These are phyloP conservation scores for Pseudopediastrum boryanum DNA, from an alignment of 139 green algal genomes.

Conservation along the genomic window DNA sequence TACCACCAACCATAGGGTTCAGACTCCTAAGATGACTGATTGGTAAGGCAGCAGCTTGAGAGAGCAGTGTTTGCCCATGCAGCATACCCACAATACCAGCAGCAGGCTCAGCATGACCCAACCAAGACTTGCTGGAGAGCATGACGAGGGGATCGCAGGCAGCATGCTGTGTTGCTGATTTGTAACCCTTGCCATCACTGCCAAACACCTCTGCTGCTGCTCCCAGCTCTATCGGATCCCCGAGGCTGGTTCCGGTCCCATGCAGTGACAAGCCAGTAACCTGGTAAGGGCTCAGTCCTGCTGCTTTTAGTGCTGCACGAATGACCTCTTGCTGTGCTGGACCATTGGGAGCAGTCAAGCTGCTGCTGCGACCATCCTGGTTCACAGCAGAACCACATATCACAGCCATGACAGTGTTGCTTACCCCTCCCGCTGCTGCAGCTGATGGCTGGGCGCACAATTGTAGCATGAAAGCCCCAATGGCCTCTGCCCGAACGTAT, in stretches of 20 bases:
- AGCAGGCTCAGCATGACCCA: slow-evolving; percentile 78
- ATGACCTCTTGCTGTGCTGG: slow-evolving; percentile 87
- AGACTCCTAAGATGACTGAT: slow-evolving; percentile 64
- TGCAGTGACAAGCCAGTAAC: slow-evolving; percentile 72
- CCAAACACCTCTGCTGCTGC: slow-evolving; percentile 51
- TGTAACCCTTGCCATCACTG: background rate
- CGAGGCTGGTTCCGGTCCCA: slow-evolving; percentile 58
- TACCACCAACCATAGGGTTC: slow-evolving; percentile 55
- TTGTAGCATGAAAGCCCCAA: slow-evolving; percentile 50
- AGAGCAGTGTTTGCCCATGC: slow-evolving; percentile 34
- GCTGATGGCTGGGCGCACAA: background rate
- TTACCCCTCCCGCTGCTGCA: background rate
- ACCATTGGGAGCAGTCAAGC: slow-evolving; percentile 87
- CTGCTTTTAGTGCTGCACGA: slow-evolving; percentile 50
- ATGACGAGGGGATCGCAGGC: slow-evolving; percentile 57
- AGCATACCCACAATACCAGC: slow-evolving; percentile 70
- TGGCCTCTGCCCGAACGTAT: slow-evolving; percentile 77
- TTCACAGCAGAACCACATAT: slow-evolving; percentile 80
- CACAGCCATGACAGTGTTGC: slow-evolving; percentile 36
- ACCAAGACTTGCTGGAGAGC: slow-evolving; percentile 69
- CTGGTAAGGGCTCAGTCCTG: slow-evolving; percentile 2
- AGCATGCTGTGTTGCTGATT: background rate
- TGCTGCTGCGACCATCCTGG: slow-evolving; percentile 89
- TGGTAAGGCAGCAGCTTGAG: slow-evolving; percentile 22
- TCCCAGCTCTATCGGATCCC: slow-evolving; percentile 87